Base-by-base conservation (phyloP, 1,284 basidiomycete genomes). In the Melampsora abietis-canadensis region DNA sequence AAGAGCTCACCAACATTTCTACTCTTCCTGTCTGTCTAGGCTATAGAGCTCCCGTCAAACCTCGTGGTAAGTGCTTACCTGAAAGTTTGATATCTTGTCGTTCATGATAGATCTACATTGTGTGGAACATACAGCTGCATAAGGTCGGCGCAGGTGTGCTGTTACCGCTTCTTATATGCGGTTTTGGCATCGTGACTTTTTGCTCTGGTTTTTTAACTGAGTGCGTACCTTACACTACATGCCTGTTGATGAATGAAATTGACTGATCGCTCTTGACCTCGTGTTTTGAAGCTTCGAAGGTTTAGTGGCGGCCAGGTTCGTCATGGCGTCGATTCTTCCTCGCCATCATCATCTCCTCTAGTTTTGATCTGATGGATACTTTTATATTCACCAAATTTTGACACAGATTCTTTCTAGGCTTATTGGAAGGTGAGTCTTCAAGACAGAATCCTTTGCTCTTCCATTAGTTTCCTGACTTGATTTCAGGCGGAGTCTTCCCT, bases 321-420 rank as follows among this genome's bases (percentile, higher is more conserved):
- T n/a, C 21, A 40, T 30, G 17, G 27, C n/a, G 4, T 17, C 51
- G 37, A 37, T n/a, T 30, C 10, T 37, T 17, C 6, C 27, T 8
- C 17, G 37, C 30, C 21, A 31, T 30, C 54, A 2, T 30, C 15
- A 8, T 21, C 1, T 31, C 21, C 30, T 19, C 34, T n/a, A n/a
- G n/a, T 67, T 24, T 34, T 8, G 4, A 1, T 1, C 37, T 40
- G 37, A 40, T 40, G 6, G 10, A 12, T 40, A 40, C 12, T 40
- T 40, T 12, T 2, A 8, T 40, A 12, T 40, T 10, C 30, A 17
- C 10, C 27, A 6, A 21, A 12, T 2, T 17, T n/a, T 57, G 19
- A 54, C 37, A n/a, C 14, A 67, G 66, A 54, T 54, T 67, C 31
- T 67, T 67, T 57, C 24, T 67, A 17, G 66, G 66, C 19, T 54